Base-by-base conservation (phyloP, 2,329 filamentous ascomycete species). In the Ustulina deusta region DNA sequence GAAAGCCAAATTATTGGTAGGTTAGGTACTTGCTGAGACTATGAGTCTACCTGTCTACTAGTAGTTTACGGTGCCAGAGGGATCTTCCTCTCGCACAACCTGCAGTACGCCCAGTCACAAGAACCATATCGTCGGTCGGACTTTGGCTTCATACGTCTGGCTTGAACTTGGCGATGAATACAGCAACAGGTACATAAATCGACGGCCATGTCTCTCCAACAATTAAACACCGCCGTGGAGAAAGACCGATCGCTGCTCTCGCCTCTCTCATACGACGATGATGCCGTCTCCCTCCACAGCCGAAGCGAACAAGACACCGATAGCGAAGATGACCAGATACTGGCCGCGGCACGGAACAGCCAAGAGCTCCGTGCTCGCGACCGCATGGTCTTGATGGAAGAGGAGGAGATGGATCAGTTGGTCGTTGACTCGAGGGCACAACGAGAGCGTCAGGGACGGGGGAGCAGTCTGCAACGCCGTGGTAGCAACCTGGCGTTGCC, bases 291-390 rank as follows among this genome's bases (percentile, higher is more conserved):
- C 6, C 80, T 93, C 48, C 86, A 89, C 74, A 89, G 85, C 74
- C 86, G 87, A 69, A 89, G 86, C 81, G 90, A 92, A 75, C 90
- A 93, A 77, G 91, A 93, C 76, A 91, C 89, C 65, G 91, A 93
- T 76, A 92, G 89, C 79, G 91, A 93, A 72, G 91, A 93, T 78
- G 90, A 93, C 77, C 84, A 92, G 74, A 83, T 92, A 61, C 81
- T 91, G 69, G 83, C 85, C 66, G 86, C 86, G 9, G 89, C 89
- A 38, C 86, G 91, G 55, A 92, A 89, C 71, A 92, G 90, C 75
- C 83, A 86, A 63, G 91, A 94, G 77, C 83, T 93, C 63, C 86
- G 89, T 42, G 87, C 88, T 40, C 89, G 91, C 78, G 91, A 94
- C 76, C 84, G 89, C 49, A 85, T 88, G 48, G 89, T 95, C 0